phyloP scores from a whole-genome alignment of 495 filamentous ascomycete species.

The Aspergillus bridgeri region DNA sequence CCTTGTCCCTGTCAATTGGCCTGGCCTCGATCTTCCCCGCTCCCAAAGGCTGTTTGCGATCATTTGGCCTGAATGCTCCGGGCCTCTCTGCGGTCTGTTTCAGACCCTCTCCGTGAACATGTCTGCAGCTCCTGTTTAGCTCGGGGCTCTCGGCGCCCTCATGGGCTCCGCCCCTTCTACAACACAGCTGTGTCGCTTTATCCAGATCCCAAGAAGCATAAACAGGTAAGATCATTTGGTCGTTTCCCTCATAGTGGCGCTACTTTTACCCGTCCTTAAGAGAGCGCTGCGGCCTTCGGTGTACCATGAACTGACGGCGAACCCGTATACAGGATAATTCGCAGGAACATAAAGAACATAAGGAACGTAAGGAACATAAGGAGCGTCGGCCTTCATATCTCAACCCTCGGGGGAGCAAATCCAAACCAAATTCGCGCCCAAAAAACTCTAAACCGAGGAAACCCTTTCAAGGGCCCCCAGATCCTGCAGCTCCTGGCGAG shows the following conservation, averaged over 20 bases:
- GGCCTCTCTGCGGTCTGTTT: slow-evolving; percentile 36
- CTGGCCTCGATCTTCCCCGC: slow-evolving; percentile 1
- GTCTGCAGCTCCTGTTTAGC: slow-evolving; percentile 38
- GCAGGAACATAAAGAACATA: no score
- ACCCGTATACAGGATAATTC: no score
- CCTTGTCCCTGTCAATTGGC: slow-evolving; percentile 5
- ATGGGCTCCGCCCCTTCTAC: slow-evolving; percentile 29
- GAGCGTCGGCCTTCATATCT: no score
- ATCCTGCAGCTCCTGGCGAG: no score
- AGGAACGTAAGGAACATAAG: no score
- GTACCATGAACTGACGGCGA: not conserved
- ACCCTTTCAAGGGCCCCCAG: no score
- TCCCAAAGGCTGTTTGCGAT: not conserved
- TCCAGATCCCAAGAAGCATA: not conserved
- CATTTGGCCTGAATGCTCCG: slow-evolving; percentile 38
- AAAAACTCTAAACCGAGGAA: no score
- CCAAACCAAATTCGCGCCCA: no score
- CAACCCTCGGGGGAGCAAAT: no score
- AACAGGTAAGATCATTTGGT: no score
- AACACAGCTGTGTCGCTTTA: slow-evolving; percentile 7
- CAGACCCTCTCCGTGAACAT: slow-evolving; percentile 38
- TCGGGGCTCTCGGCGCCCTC: slow-evolving; percentile 18
- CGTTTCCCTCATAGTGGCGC: not conserved
- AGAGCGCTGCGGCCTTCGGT: not conserved
- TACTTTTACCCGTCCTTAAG: not conserved